A percentile compares a stretch with the other conserved stretches of the same genome.
Evolutionary conservation across 2,329 filamentous ascomycete species (phyloP).

Genomic region (Davidsoniella eucalypti): DNA sequence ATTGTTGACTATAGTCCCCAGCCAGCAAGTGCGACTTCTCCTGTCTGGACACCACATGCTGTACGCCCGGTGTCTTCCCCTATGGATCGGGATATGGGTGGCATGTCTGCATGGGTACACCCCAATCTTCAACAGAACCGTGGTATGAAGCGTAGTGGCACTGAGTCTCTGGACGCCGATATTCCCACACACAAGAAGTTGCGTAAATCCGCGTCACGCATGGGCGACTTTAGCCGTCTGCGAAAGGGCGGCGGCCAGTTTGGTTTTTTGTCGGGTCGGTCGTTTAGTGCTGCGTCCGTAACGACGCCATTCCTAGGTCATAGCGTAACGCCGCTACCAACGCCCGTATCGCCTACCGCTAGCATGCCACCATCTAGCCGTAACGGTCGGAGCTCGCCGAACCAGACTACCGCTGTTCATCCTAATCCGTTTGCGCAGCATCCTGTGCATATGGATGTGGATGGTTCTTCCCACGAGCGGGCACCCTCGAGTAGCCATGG

Average conservation of each 20-base stretch:
- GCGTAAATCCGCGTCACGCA: conserved; percentile 31
- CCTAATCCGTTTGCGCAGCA: conserved; percentile 9
- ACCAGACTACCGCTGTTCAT: background rate
- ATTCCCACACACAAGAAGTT: conserved; percentile 29
- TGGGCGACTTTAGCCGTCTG: conserved; percentile 25
- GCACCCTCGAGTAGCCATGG: conserved; percentile 1
- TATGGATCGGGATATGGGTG: conserved; percentile 11
- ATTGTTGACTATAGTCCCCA: conserved; percentile 7
- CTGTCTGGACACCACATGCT: conserved; percentile 6
- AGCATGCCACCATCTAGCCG: conserved; percentile 6
- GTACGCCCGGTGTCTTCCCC: conserved; percentile 15
- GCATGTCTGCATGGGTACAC: background rate
- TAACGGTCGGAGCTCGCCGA: no score
- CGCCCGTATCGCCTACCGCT: conserved; percentile 12
- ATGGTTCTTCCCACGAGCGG: conserved; percentile 4
- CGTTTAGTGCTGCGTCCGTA: conserved; percentile 17
- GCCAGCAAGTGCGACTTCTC: conserved; percentile 14
- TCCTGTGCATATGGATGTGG: background rate
- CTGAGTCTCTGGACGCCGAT: conserved; percentile 21
- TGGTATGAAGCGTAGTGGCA: conserved; percentile 35
- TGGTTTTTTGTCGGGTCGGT: conserved; percentile 13
- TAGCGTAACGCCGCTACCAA: conserved; percentile 12
- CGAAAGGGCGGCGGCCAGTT: conserved; percentile 17
- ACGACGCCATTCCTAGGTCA: conserved; percentile 15
- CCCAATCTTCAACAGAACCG: conserved; percentile 18